Base-by-base conservation (phyloP, 345 rosid species). In the Physaria fendleri region DNA sequence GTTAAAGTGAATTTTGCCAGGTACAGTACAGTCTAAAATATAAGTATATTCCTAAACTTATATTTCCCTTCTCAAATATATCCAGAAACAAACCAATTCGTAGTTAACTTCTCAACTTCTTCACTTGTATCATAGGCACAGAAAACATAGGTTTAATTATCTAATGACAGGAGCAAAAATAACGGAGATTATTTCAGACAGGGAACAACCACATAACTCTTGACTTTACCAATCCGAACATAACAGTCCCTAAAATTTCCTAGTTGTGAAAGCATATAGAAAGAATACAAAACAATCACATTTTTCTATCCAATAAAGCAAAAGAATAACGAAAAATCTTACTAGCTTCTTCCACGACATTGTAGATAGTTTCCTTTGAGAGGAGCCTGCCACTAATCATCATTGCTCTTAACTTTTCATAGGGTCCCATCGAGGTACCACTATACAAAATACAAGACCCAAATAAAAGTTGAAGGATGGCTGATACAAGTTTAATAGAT, bases 351-450 rank as follows among this genome's bases (percentile, higher is more conserved):
- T 88, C 90, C 64, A 79, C 54, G 56, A 68, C 69, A 33, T 30
- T 27, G 27, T 75, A 76, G 29, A 79, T 62, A 45, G 66, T 77
- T 17, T 82, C 95, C 68, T 66, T 83, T 12, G 83, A 78, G 48
- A 92, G 83, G 52, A 92, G 84, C 72, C 95, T 82, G 66, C 93
- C 96, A 71, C 76, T 78, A 52, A 86, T 83, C 83, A 79, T 77
- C 76, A 86, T 76, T 63, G 93, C 98, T 76, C 96, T 84, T 35
- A 88, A 76, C 75, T 87, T 79, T 75, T 84, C 58, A 51, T 81
- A 69, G 32, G 76, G 50, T 35, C 78, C 96, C 48, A 15, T 27
- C 10, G 85, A 78, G 41, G 77, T 39, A 68, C 80, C 75, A 68
- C 98, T 86, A 62, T 30, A 63, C 42, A 48, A 35, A 49, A 15